Evolutionary conservation across 2,329 filamentous ascomycete genomes (phyloP).

Genomic region (Tolypocladium pustulatum): DNA sequence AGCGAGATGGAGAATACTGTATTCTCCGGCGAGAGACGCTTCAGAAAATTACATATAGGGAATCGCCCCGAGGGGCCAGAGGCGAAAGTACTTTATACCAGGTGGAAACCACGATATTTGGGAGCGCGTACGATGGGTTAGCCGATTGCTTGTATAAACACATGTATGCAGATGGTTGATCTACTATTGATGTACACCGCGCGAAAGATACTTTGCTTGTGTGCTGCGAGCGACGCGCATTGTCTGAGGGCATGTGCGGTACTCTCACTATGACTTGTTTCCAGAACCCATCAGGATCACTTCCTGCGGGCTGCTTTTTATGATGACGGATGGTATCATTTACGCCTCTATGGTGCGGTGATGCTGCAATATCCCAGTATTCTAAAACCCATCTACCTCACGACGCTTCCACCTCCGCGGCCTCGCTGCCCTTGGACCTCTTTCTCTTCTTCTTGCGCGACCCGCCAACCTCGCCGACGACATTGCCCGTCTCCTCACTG

Average conservation of each 20-base stretch:
- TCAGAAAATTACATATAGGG: too few species aligned
- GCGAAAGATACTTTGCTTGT: not conserved
- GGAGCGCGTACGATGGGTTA: not conserved
- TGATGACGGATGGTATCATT: slow-evolving; percentile 1
- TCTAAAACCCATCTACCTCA: not conserved
- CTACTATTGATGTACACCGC: not conserved
- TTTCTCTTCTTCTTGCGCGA: slow-evolving; percentile 39
- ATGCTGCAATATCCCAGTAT: not conserved
- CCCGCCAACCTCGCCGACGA: slow-evolving; percentile 16
- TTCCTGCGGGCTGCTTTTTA: too few species aligned
- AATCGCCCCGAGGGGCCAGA: too few species aligned
- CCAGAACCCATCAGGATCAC: rapidly evolving
- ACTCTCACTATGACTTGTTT: not conserved
- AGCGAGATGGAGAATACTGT: not conserved
- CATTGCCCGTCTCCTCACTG: slow-evolving; percentile 10
- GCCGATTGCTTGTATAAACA: not conserved
- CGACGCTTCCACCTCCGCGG: slow-evolving; percentile 13
- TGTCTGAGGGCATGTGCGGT: not conserved
- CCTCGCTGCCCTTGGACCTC: slow-evolving; percentile 36
- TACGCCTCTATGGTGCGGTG: not conserved
- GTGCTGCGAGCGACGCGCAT: too few species aligned
- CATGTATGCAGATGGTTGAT: not conserved
- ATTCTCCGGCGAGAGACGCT: not conserved
- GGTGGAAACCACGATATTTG: not conserved
- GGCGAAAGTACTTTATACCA: not conserved